Conservation (phyloP, 345 rosid genomes). For the Euclidium syriacum region DNA sequence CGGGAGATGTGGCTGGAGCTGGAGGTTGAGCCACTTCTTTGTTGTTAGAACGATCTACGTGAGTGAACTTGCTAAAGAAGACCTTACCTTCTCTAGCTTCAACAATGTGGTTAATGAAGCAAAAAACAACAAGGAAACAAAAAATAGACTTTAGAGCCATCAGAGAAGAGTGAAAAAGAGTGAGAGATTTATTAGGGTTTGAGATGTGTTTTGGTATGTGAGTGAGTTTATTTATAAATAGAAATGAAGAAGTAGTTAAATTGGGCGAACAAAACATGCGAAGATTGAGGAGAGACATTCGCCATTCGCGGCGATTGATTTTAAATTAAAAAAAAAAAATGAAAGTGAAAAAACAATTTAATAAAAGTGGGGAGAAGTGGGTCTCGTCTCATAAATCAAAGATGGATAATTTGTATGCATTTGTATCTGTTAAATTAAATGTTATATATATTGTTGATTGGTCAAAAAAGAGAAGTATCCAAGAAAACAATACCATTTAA, state of each 20-base stretch:
- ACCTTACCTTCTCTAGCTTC: constrained; percentile 53
- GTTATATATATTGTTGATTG: neutral
- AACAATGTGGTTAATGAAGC: constrained; percentile 23
- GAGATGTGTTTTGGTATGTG: constrained; percentile 11
- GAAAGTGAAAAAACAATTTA: neutral
- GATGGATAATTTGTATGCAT: constrained; percentile 1
- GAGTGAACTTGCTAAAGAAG: constrained; percentile 57
- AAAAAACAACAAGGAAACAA: constrained; percentile 22
- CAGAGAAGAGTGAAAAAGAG: neutral
- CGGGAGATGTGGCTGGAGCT: constrained; percentile 24
- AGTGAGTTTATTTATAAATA: constrained; percentile 26
- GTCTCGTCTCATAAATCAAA: neutral
- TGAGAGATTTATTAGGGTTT: neutral
- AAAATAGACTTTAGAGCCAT: constrained; percentile 37
- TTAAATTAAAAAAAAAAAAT: neutral
- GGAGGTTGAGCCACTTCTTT: neutral
- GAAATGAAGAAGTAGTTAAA: neutral
- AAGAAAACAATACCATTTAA: constrained; percentile 2
- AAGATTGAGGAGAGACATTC: constrained; percentile 47
- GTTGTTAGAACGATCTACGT: constrained; percentile 6
- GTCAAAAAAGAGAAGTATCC: constrained; percentile 6
- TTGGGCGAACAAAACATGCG: constrained; percentile 41
- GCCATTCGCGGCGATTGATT: constrained; percentile 27
- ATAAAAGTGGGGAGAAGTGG: constrained; percentile 6
- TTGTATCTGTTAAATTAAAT: too few species aligned